Evolutionary conservation across 2,329 filamentous ascomycete species (phyloP).

Genomic region (Bipolaris cookei): DNA sequence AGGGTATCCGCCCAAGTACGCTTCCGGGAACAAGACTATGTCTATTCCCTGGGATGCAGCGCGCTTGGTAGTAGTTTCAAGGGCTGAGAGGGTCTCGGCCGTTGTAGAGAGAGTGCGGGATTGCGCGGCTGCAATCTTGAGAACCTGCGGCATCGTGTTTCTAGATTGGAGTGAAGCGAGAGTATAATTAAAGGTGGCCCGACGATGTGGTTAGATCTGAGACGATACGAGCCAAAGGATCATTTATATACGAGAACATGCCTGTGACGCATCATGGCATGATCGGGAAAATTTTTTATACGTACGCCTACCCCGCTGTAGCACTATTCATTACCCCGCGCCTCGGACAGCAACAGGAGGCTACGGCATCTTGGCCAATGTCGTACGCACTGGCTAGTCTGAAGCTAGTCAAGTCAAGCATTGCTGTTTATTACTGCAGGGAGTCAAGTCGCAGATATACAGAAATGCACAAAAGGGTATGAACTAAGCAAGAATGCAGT

Average conservation of each 20-base stretch:
- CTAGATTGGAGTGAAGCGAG: background rate
- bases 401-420: background rate
- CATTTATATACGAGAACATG: background rate
- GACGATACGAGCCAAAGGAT: background rate
- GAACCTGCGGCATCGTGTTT: constrained; percentile 51
- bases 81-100: constrained; percentile 67
- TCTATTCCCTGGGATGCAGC: constrained; percentile 68
- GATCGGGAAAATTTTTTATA: background rate
- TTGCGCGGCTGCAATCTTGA: constrained; percentile 59
- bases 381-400: background rate
- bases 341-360: background rate
- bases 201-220: too few species aligned
- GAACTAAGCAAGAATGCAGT: constrained; percentile 1
- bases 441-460: background rate
- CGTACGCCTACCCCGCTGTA: constrained; percentile 8
- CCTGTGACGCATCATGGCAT: background rate
- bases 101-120: constrained; percentile 56
- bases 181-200: background rate
- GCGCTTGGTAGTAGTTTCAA: constrained; percentile 66
- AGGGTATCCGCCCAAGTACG: constrained; percentile 90
- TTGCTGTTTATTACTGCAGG: background rate
- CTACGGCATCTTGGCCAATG: background rate
- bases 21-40: constrained; percentile 88
- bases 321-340: background rate
- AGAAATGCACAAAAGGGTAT: background rate